Evolutionary conservation across 1,139 yeast species (phyloP).

Genomic region (Magnusiomyces paraingens): DNA sequence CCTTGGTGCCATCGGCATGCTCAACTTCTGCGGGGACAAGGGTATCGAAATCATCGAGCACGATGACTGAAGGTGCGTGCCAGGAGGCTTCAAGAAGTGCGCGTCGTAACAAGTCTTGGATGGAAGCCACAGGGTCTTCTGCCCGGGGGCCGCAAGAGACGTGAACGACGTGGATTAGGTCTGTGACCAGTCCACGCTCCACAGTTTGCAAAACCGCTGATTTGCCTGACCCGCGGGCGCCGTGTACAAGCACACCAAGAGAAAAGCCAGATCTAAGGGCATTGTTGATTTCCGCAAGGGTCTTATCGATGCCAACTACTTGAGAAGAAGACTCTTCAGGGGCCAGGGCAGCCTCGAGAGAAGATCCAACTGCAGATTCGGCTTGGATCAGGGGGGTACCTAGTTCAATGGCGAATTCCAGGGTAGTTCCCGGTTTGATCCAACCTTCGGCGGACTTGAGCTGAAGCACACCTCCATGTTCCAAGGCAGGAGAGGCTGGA

Average conservation of each 20-base stretch:
- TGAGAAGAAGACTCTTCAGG: neutral
- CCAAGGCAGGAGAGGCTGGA: slow-evolving; percentile 41
- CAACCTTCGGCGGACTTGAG: slow-evolving; percentile 47
- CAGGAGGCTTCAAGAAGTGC: slow-evolving; percentile 62
- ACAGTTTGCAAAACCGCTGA: slow-evolving; percentile 47
- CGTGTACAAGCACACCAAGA: slow-evolving; percentile 57
- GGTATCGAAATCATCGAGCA: slow-evolving; percentile 78
- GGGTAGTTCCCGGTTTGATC: slow-evolving; percentile 33
- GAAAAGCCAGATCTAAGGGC: slow-evolving; percentile 41
- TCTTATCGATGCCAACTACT: slow-evolving; percentile 54
- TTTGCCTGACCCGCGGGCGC: slow-evolving; percentile 80
- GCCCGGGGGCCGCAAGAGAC: slow-evolving; percentile 49
- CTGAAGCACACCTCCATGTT: slow-evolving; percentile 57
- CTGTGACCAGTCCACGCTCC: slow-evolving; percentile 34
- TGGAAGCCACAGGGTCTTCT: slow-evolving; percentile 50
- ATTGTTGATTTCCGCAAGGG: slow-evolving; percentile 40
- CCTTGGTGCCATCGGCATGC: slow-evolving; percentile 54
- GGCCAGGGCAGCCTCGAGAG: slow-evolving; percentile 13
- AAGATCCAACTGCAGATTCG: slow-evolving; percentile 42
- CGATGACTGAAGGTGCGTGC: slow-evolving; percentile 69
- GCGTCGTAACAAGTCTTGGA: slow-evolving; percentile 45
- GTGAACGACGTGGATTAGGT: slow-evolving; percentile 42
- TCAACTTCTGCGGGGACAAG: slow-evolving; percentile 68
- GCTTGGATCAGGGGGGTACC: slow-evolving; percentile 52
- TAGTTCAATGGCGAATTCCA: slow-evolving; percentile 37